phyloP scores from a whole-genome alignment of 352 stramenopile genomes.

The Phytopythium sindhum region DNA sequence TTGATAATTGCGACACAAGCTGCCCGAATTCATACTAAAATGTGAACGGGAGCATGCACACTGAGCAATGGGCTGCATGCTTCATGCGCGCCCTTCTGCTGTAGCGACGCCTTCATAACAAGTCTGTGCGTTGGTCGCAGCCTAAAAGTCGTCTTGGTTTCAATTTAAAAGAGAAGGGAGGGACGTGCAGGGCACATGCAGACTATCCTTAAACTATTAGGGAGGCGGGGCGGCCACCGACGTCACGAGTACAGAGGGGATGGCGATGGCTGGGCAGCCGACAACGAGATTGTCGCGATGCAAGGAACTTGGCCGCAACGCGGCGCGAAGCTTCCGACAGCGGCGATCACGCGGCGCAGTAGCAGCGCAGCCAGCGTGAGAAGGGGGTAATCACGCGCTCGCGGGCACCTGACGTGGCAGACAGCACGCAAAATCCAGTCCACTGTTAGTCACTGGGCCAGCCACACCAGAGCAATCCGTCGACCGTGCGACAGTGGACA shows the following conservation, averaged over 20 bases:
- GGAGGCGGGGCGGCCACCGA: neutral
- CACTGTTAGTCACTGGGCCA: neutral
- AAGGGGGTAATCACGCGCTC: slow-evolving; percentile 4
- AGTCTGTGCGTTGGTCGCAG: neutral
- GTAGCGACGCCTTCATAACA: too few relatives aligned
- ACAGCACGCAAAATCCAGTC: slow-evolving; percentile 4
- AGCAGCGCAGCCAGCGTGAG: too few relatives aligned
- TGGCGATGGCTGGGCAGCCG: neutral
- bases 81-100: too few relatives aligned
- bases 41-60: too few relatives aligned
- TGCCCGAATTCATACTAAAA: too few relatives aligned
- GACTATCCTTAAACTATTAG: slow-evolving; percentile 7
- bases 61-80: too few relatives aligned
- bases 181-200: neutral
- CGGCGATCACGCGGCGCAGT: too few relatives aligned
- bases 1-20: too few relatives aligned
- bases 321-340: too few relatives aligned
- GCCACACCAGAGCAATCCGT: neutral
- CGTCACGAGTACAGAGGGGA: neutral
- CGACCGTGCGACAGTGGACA: neutral
- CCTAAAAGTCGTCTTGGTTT: slow-evolving; percentile 3
- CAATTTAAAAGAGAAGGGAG: neutral
- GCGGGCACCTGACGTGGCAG: neutral
- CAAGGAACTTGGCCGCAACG: neutral
- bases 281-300: too few relatives aligned